Percentiles rank a stretch among this genome's conserved stretches.
These are phyloP conservation scores for Fusarium xylarioides DNA, from an alignment of 2,329 filamentous ascomycete species.

Conservation along the genomic window DNA sequence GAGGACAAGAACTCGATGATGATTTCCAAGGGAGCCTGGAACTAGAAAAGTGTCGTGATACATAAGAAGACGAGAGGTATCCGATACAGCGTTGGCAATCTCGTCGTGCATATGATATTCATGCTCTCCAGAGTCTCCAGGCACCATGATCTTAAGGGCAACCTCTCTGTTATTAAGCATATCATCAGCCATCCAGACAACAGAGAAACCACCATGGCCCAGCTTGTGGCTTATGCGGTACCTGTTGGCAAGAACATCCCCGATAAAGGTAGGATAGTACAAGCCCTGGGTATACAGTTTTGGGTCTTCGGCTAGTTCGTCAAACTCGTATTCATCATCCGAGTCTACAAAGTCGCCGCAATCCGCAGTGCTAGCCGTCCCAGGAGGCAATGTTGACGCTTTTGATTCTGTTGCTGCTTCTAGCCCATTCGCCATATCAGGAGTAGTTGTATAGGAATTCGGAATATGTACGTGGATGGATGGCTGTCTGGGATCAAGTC, in stretches of 20 bases:
- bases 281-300: not conserved
- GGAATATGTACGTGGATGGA: too few species aligned
- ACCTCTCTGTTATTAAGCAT: not conserved
- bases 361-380: not conserved
- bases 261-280: not conserved
- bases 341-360: not conserved
- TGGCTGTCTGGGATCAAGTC: too few species aligned
- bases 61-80: not conserved
- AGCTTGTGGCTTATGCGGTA: not conserved
- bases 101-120: conserved; percentile 1
- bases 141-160: not conserved
- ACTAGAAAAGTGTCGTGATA: conserved; percentile 3
- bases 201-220: not conserved
- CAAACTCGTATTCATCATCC: not conserved
- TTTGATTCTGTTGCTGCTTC: too few species aligned
- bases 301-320: not conserved
- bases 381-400: too few species aligned
- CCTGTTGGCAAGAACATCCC: not conserved
- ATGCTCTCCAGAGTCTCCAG: not conserved
- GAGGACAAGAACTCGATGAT: conserved; percentile 12
- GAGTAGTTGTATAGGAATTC: too few species aligned
- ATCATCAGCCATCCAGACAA: not conserved
- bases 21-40: not conserved
- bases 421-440: too few species aligned
- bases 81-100: not conserved